Percentiles rank a stretch among this genome's conserved stretches.
phyloP scores from a whole-genome alignment of 164 flowering plant species.

The Macadamia integrifolia region DNA sequence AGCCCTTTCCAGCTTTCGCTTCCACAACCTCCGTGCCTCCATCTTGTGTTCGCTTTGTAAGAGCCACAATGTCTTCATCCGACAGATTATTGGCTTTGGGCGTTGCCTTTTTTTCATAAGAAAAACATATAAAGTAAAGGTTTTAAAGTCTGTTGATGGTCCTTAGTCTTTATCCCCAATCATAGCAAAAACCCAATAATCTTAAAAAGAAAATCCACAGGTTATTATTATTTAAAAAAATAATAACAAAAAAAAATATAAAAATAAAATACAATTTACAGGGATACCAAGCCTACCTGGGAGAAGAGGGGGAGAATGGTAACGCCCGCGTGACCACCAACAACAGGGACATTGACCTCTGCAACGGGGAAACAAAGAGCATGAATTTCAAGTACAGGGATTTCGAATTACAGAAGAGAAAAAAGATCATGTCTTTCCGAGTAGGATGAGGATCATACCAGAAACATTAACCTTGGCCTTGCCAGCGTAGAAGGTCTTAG shows the following conservation, averaged over 20 bases:
- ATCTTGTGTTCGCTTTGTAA: slow-evolving; percentile 87
- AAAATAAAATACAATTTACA: neutral
- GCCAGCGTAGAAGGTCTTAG: slow-evolving; percentile 93
- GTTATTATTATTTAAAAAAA: neutral
- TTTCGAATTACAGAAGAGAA: neutral
- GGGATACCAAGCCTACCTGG: slow-evolving; percentile 39
- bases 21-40: slow-evolving; percentile 98
- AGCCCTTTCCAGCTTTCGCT: slow-evolving; percentile 99
- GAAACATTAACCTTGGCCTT: slow-evolving; percentile 69
- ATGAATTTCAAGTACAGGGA: neutral
- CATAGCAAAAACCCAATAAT: too few relatives aligned
- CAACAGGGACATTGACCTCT: slow-evolving; percentile 92
- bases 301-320: slow-evolving; percentile 96
- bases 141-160: neutral
- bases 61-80: slow-evolving; percentile 58
- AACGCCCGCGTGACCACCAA: slow-evolving; percentile 98
- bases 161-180: too few relatives aligned
- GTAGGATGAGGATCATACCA: slow-evolving; percentile 31
- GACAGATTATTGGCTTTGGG: slow-evolving; percentile 67
- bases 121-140: neutral
- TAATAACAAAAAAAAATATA: neutral
- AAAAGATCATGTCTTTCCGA: neutral
- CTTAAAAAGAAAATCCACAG: neutral
- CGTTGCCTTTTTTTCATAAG: slow-evolving; percentile 46
- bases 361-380: slow-evolving; percentile 19